A percentile compares a stretch with the other conserved stretches of the same genome.
Conservation (phyloP, 2,329 filamentous ascomycete genomes). For the Lachnellula suecica region DNA sequence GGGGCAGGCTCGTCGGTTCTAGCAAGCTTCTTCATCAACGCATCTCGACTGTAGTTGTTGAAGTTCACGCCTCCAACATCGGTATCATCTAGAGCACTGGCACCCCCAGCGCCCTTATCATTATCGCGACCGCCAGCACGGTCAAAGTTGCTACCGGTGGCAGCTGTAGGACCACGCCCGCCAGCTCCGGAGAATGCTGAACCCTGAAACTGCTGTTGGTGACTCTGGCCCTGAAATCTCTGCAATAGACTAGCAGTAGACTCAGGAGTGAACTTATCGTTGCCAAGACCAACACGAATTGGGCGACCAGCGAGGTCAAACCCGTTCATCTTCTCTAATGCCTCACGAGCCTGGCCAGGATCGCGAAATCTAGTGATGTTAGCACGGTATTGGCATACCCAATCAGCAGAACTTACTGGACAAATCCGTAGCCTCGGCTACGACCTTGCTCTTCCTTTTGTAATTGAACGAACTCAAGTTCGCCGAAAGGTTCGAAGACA, state of each 20-base stretch:
- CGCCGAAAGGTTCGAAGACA: conserved; percentile 96
- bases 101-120: conserved; percentile 83
- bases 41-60: conserved; percentile 98
- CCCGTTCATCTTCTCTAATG: conserved; percentile 98
- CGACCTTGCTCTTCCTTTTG: conserved; percentile 93
- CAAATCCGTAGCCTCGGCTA: conserved; percentile 95
- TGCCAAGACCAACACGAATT: conserved; percentile 97
- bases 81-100: conserved; percentile 93
- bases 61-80: conserved; percentile 99
- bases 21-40: conserved; percentile 97
- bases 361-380: conserved; percentile 74
- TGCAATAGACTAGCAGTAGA: conserved; percentile 90
- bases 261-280: conserved; percentile 99
- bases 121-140: conserved; percentile 85
- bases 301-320: conserved; percentile 97
- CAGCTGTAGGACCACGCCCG: conserved; percentile 80
- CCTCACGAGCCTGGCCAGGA: conserved; percentile 86
- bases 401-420: conserved; percentile 77
- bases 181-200: conserved; percentile 90
- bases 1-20: conserved; percentile 80
- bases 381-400: conserved; percentile 28
- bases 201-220: conserved; percentile 74
- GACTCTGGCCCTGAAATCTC: conserved; percentile 80
- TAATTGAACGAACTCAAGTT: conserved; percentile 94
- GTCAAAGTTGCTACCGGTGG: conserved; percentile 77